phyloP scores from a whole-genome alignment of 345 rosid genomes.

The rapeseed (Brassica napus) region DNA sequence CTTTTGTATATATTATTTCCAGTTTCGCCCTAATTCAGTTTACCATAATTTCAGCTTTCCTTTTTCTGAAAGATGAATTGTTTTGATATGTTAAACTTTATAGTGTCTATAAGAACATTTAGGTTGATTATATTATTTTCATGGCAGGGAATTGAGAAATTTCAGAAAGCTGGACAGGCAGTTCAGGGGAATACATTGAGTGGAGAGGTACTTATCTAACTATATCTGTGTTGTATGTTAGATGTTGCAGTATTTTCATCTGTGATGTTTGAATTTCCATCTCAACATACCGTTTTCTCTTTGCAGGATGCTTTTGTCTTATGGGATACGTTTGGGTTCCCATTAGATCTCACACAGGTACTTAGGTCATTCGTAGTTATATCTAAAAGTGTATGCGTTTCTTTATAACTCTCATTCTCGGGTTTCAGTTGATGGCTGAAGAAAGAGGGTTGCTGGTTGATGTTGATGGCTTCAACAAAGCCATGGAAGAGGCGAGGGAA shows the following conservation, averaged over 20 bases:
- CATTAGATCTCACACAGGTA: conserved; percentile 96
- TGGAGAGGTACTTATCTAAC: conserved; percentile 62
- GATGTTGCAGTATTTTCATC: neutral
- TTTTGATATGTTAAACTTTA: conserved; percentile 4
- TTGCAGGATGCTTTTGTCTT: conserved; percentile 92
- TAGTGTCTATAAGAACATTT: conserved; percentile 11
- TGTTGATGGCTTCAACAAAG: conserved; percentile 71
- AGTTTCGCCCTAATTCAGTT: neutral
- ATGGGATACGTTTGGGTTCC: conserved; percentile 98
- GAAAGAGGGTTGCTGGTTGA: conserved; percentile 88
- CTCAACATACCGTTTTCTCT: conserved; percentile 11
- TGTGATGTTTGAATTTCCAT: neutral
- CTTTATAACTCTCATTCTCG: conserved; percentile 11
- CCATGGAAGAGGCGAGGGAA: conserved; percentile 93
- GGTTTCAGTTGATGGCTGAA: conserved; percentile 83
- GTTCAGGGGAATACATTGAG: conserved; percentile 69
- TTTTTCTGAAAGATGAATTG: conserved; percentile 7
- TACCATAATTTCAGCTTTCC: conserved; percentile 4
- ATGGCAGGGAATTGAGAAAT: conserved; percentile 88
- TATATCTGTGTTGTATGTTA: conserved; percentile 1
- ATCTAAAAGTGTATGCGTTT: conserved; percentile 22
- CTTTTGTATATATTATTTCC: neutral
- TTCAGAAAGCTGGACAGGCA: conserved; percentile 85
- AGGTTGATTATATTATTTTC: conserved; percentile 24
- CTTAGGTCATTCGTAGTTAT: neutral